Conservation (phyloP, 2,329 filamentous ascomycete species). For the Davidsoniella neocaledoniae region DNA sequence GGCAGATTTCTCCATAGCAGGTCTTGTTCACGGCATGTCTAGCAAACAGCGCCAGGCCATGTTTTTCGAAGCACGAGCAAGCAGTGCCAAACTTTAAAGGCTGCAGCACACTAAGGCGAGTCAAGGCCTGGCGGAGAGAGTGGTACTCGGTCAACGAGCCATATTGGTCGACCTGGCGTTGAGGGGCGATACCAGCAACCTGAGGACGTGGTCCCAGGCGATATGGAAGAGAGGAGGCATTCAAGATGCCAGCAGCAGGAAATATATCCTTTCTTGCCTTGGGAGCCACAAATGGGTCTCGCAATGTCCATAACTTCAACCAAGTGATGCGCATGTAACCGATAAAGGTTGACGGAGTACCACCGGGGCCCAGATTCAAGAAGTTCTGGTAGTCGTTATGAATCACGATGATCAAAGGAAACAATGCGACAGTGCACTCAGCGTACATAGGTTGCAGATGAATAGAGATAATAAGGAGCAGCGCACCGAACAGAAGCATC, state of each 20-base stretch:
- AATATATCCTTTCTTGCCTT: slow-evolving; percentile 20
- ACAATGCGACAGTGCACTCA: background rate
- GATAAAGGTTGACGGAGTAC: slow-evolving; percentile 54
- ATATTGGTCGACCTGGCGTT: slow-evolving; percentile 59
- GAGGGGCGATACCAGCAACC: slow-evolving; percentile 63
- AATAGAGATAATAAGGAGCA: background rate
- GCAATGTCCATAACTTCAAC: slow-evolving; percentile 53
- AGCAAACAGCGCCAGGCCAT: slow-evolving; percentile 61
- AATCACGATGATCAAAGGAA: slow-evolving; percentile 16
- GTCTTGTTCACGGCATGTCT: slow-evolving; percentile 47
- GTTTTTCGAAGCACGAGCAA: slow-evolving; percentile 66
- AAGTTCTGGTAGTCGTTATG: slow-evolving; percentile 62
- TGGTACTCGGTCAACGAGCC: slow-evolving; percentile 36
- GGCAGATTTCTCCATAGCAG: slow-evolving; percentile 66
- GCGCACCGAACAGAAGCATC: background rate
- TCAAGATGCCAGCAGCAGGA: slow-evolving; percentile 21
- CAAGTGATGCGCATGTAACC: slow-evolving; percentile 62
- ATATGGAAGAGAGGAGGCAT: slow-evolving; percentile 40
- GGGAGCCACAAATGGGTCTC: slow-evolving; percentile 49
- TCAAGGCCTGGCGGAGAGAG: slow-evolving; percentile 36
- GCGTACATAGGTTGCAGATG: background rate
- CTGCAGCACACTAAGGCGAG: slow-evolving; percentile 29
- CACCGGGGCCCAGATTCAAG: slow-evolving; percentile 61
- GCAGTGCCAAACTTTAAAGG: slow-evolving; percentile 39
- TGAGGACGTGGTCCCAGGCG: slow-evolving; percentile 47